These are phyloP conservation scores for Aspergillus wentii DNA, from an alignment of 495 filamentous ascomycete species.

Conservation along the genomic window DNA sequence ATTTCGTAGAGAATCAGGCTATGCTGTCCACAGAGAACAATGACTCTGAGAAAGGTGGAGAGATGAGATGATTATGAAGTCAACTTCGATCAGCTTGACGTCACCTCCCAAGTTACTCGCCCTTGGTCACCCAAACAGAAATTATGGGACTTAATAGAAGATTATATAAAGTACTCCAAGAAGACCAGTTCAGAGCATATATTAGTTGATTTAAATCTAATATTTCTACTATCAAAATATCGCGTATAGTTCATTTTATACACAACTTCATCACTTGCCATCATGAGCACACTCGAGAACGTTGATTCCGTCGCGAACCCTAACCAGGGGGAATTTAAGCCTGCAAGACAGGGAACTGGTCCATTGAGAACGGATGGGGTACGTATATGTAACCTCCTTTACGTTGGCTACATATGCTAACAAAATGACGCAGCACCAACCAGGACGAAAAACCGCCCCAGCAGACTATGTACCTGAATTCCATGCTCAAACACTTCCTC, in stretches of 20 bases:
- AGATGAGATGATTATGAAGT: constrained; percentile 19
- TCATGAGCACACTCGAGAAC: constrained; percentile 52
- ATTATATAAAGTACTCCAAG: too few species aligned
- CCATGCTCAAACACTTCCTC: constrained; percentile 51
- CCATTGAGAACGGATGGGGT: constrained; percentile 5
- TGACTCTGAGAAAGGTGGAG: too few species aligned
- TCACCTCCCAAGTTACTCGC: too few species aligned
- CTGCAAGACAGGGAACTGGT: constrained; percentile 8
- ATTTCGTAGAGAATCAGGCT: too few species aligned
- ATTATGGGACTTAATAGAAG: too few species aligned
- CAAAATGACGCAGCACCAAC: constrained; percentile 54
- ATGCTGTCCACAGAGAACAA: not conserved
- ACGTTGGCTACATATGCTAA: not conserved
- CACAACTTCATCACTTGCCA: constrained; percentile 16
- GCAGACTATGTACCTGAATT: constrained; percentile 60
- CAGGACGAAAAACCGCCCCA: constrained; percentile 53
- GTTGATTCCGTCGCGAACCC: constrained; percentile 43
- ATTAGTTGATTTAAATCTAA: too few species aligned
- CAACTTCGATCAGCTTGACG: constrained; percentile 17
- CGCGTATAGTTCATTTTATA: too few species aligned
- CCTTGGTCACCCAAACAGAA: too few species aligned
- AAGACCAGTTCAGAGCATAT: too few species aligned
- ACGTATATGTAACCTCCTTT: not conserved
- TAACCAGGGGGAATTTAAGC: constrained; percentile 54
- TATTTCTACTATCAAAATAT: not conserved